Evolutionary conservation across 192 early-diverging fungal species (phyloP).

Genomic region (Umbelopsis sp.): DNA sequence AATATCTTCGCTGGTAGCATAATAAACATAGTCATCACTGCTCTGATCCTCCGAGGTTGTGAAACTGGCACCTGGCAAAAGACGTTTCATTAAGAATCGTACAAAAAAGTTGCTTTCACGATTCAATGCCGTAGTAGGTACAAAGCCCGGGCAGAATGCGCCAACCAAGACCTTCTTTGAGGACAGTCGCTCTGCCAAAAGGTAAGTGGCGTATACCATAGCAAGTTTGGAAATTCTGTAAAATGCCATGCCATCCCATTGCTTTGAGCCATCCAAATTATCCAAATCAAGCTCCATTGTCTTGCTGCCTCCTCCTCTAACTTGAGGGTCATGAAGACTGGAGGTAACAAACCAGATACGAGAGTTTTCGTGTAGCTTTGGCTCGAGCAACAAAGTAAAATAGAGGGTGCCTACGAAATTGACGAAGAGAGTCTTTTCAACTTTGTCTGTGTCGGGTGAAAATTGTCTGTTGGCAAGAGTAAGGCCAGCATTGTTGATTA

Average conservation of each 20-base stretch:
- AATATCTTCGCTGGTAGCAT: constrained; percentile 19
- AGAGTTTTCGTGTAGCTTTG: constrained; percentile 18
- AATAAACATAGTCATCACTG: constrained; percentile 21
- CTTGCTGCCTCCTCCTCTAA: not conserved
- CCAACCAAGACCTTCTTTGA: not conserved
- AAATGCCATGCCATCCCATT: constrained; percentile 23
- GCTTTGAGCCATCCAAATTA: constrained; percentile 15
- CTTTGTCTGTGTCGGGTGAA: not conserved
- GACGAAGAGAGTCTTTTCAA: constrained; percentile 26
- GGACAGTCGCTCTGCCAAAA: not conserved
- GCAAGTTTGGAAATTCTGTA: constrained; percentile 28
- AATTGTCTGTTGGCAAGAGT: not conserved
- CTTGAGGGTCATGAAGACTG: constrained; percentile 17
- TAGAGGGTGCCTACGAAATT: constrained; percentile 24
- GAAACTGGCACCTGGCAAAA: constrained; percentile 17
- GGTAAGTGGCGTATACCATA: constrained; percentile 7
- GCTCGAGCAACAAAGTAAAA: constrained; percentile 20
- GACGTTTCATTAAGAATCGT: constrained; percentile 7
- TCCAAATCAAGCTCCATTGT: not conserved
- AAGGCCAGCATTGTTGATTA: constrained; percentile 25
- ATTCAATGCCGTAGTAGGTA: constrained; percentile 23
- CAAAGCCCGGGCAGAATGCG: constrained; percentile 31
- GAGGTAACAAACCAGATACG: constrained; percentile 25
- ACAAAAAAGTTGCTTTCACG: constrained; percentile 3
- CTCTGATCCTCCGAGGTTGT: constrained; percentile 14